Evolutionary conservation across 495 filamentous ascomycete genomes (phyloP).

Genomic region (Penicillium maclennaniae): DNA sequence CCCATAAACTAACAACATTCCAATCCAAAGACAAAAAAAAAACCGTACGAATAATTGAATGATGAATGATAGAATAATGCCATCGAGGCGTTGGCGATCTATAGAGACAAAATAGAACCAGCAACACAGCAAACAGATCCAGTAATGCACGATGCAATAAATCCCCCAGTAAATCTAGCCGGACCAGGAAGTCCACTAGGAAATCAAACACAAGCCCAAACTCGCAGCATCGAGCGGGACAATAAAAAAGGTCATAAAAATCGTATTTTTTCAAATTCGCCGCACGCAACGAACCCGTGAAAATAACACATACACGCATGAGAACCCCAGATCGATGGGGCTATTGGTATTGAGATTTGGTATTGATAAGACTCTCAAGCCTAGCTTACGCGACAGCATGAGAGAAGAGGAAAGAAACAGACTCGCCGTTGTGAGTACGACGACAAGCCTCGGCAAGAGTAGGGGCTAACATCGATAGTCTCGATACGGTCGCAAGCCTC

Average conservation of each 20-base stretch:
- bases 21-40: neutral
- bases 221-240: neutral
- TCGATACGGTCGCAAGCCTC: conserved; percentile 71
- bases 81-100: neutral
- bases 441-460: conserved; percentile 69
- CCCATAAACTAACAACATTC: too few species aligned
- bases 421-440: conserved; percentile 94
- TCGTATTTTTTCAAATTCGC: conserved; percentile 27
- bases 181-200: too few species aligned
- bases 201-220: neutral
- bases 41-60: neutral
- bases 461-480: conserved; percentile 91
- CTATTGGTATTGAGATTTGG: too few species aligned
- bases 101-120: neutral
- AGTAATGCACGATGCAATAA: neutral
- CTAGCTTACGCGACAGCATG: conserved; percentile 57
- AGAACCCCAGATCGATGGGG: neutral
- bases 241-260: conserved; percentile 23
- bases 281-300: conserved; percentile 7
- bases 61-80: neutral
- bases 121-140: neutral
- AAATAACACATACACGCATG: conserved; percentile 10
- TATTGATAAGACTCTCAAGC: neutral
- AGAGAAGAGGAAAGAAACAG: conserved; percentile 90
- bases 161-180: neutral